Percentiles rank a stretch among this genome's conserved stretches.
phyloP scores from a whole-genome alignment of 352 stramenopile species.

The Phytopythium chamaehyphon region DNA sequence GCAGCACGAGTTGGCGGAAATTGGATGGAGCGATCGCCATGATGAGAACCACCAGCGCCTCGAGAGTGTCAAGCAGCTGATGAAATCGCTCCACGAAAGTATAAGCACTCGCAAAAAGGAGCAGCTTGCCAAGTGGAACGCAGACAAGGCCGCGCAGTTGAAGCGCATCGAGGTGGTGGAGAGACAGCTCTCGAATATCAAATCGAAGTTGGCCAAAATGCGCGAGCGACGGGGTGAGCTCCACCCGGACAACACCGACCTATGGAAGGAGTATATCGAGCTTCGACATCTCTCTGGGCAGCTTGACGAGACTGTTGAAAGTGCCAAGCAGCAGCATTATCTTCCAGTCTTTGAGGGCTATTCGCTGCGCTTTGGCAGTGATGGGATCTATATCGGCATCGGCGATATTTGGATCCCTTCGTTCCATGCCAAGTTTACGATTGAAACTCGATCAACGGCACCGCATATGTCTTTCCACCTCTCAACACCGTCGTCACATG shows the following conservation, averaged over 20 bases:
- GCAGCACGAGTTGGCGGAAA: slow-evolving; percentile 29
- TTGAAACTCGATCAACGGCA: slow-evolving; percentile 54
- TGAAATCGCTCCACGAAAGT: slow-evolving; percentile 45
- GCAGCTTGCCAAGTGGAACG: slow-evolving; percentile 44
- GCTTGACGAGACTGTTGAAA: slow-evolving; percentile 52
- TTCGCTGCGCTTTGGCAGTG: slow-evolving; percentile 55
- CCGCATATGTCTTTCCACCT: slow-evolving; percentile 66
- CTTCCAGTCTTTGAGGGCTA: slow-evolving; percentile 60
- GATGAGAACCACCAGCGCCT: slow-evolving; percentile 16
- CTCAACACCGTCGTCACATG: slow-evolving; percentile 44
- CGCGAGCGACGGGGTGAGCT: slow-evolving; percentile 29
- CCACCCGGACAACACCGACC: slow-evolving; percentile 36
- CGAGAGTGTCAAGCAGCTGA: slow-evolving; percentile 43
- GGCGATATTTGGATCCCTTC: slow-evolving; percentile 71
- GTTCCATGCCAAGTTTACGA: slow-evolving; percentile 65
- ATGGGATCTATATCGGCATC: slow-evolving; percentile 68
- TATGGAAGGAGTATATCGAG: slow-evolving; percentile 72
- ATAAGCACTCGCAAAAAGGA: slow-evolving; percentile 42
- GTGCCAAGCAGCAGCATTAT: slow-evolving; percentile 65
- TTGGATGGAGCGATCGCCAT: slow-evolving; percentile 1
- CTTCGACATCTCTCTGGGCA: slow-evolving; percentile 57
- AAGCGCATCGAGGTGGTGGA: slow-evolving; percentile 66
- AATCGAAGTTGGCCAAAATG: slow-evolving; percentile 61
- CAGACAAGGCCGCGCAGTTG: slow-evolving; percentile 48
- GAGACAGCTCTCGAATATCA: slow-evolving; percentile 53